phyloP scores from a whole-genome alignment of 2,329 filamentous ascomycete genomes.

The Cladorrhinum sp. region DNA sequence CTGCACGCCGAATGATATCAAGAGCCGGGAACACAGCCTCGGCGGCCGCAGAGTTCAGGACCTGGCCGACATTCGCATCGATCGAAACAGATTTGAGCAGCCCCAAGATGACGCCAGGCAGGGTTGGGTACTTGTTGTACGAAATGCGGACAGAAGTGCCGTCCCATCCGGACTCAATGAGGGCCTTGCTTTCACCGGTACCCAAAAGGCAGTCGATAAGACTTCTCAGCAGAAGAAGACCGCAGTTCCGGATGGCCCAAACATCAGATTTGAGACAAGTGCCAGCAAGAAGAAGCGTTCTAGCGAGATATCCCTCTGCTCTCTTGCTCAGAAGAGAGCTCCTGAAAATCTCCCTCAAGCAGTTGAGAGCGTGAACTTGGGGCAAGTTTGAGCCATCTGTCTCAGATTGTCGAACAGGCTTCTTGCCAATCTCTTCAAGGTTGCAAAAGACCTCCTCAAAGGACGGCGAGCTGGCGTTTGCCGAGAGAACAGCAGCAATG shows the following conservation, averaged over 20 bases:
- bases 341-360: conserved; percentile 86
- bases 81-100: conserved; percentile 52
- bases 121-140: conserved; percentile 64
- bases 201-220: conserved; percentile 77
- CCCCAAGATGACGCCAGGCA: conserved; percentile 61
- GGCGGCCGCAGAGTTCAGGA: conserved; percentile 40
- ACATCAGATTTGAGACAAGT: conserved; percentile 74
- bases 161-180: conserved; percentile 61
- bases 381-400: conserved; percentile 68
- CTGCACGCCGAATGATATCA: conserved; percentile 73
- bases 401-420: conserved; percentile 51
- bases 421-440: conserved; percentile 57
- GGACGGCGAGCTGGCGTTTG: conserved; percentile 57
- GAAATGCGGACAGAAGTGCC: conserved; percentile 63
- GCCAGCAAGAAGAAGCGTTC: conserved; percentile 75
- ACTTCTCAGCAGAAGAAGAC: conserved; percentile 81
- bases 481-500: conserved; percentile 74
- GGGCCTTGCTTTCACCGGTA: conserved; percentile 66
- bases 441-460: conserved; percentile 64
- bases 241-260: conserved; percentile 96
- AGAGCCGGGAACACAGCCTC: conserved; percentile 79
- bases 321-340: conserved; percentile 70
- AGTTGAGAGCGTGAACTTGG: conserved; percentile 94
- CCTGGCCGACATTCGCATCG: conserved; percentile 42
- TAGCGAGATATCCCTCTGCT: conserved; percentile 71